Evolutionary conservation across 768 basidiomycete species (phyloP), one percentile per base, ranked within the genome.

Genomic region (Termitomyces sp.): DNA sequence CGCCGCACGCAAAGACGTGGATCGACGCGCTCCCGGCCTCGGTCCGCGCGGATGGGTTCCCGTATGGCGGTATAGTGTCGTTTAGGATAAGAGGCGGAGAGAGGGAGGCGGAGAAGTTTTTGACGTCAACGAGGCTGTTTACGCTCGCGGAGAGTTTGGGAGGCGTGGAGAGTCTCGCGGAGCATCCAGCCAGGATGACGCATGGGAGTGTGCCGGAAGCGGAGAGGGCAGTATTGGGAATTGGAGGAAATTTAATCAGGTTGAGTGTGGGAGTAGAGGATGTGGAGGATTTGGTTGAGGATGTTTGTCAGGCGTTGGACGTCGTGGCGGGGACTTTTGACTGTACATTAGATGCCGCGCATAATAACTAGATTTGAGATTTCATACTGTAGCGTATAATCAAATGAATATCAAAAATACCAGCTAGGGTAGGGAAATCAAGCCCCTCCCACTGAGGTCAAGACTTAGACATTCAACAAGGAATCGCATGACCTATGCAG

Each of bases 261-360:
- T 68, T 98, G 59, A 88, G 85, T 35, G 90, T 95, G 0, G 95
- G 95, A 2, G 80, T 96, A 14, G 96, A 98, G 71, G 95, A 98
- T 49, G 75, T 67, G 14, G 87, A 88, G 21, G 96, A 98, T 72
- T 65, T 98, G 45, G 71, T 94, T 10, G 71, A 68, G 37, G 92
- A 93, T 71, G 70, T 94, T 11, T 70, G 81, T 62, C 77, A 80
- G 62, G 90, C 88, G 11, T 68, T 93, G 52, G 74, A 78, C 26
- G 40, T 57, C 12, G 62, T 60, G 21, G 57, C 21, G 1, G 1
- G 15, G 2, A 37, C 15, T 37, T n/a, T 37, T 37, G 35, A 17
- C 15, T 37, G 35, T 17, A 37, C 35, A 37, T 37, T 17, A 37
- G 34, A 30, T 30, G 8, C n/a, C 8, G 12, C 12, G 12, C 12